Percentiles rank a stretch among this genome's conserved stretches.
These are phyloP conservation scores for Skeletonema marinoi DNA, from an alignment of 108 stramenopile genomes.

Conservation along the genomic window DNA sequence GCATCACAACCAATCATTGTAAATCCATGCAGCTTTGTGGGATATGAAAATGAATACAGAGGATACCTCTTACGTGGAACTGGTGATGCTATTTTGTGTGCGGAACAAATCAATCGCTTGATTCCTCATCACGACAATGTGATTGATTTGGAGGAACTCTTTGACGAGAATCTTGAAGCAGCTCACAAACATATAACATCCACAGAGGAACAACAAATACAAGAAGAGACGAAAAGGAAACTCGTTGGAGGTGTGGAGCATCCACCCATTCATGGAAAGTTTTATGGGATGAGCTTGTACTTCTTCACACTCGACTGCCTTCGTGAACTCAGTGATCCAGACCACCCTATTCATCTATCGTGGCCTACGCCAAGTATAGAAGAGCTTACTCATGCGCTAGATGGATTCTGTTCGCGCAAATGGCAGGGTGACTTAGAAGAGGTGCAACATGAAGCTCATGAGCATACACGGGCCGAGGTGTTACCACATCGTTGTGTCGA, in stretches of 20 bases:
- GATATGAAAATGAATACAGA: constrained; percentile 62
- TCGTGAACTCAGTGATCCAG: constrained; percentile 71
- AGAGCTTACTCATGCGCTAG: constrained; percentile 78
- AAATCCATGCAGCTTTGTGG: constrained; percentile 83
- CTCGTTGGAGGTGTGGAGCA: constrained; percentile 83
- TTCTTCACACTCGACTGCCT: constrained; percentile 92
- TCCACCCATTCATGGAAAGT: constrained; percentile 83
- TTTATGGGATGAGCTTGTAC: constrained; percentile 92
- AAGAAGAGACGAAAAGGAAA: constrained; percentile 33
- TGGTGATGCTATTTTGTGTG: constrained; percentile 71
- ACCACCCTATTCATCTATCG: constrained; percentile 62
- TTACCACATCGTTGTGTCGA: constrained; percentile 88
- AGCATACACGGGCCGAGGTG: constrained; percentile 75
- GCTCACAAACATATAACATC: background rate
- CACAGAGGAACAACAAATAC: constrained; percentile 6
- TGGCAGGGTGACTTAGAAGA: constrained; percentile 84
- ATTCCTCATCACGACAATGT: constrained; percentile 77
- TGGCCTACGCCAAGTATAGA: constrained; percentile 89
- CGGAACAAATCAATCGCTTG: constrained; percentile 71
- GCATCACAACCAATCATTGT: constrained; percentile 35
- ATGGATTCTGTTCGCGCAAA: constrained; percentile 75
- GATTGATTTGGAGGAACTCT: constrained; percentile 53
- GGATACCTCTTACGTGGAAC: constrained; percentile 70
- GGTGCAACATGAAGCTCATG: constrained; percentile 65
- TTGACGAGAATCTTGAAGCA: constrained; percentile 45